Conservation (phyloP, 805 yeast species). For the Kazachstania psychrophila region DNA sequence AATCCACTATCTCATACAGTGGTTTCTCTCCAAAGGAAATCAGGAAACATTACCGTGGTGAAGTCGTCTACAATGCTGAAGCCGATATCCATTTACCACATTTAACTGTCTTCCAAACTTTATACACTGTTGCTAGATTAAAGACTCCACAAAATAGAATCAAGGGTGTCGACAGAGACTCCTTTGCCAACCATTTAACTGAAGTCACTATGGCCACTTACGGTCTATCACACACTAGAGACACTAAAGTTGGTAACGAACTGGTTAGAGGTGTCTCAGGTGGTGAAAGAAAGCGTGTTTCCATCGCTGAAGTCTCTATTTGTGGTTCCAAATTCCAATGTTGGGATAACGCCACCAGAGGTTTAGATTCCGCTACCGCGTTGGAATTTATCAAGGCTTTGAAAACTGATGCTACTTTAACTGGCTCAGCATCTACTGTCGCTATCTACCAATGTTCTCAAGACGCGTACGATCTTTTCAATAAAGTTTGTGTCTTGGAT, state of each 20-base stretch:
- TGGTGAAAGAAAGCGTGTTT: slow-evolving; percentile 70
- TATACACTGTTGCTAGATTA: slow-evolving; percentile 44
- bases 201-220: slow-evolving; percentile 46
- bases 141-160: slow-evolving; percentile 51
- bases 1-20: slow-evolving; percentile 40
- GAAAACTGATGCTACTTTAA: slow-evolving; percentile 41
- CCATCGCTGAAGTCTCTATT: slow-evolving; percentile 55
- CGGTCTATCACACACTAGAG: slow-evolving; percentile 44
- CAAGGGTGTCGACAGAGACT: slow-evolving; percentile 40
- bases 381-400: slow-evolving; percentile 47
- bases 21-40: slow-evolving; percentile 41
- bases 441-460: slow-evolving; percentile 44
- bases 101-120: slow-evolving; percentile 51
- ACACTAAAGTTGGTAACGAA: slow-evolving; percentile 57
- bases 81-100: slow-evolving; percentile 32
- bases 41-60: slow-evolving; percentile 44
- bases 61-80: slow-evolving; percentile 56
- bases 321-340: slow-evolving; percentile 42
- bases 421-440: slow-evolving; percentile 46
- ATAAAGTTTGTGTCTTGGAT: slow-evolving; percentile 38
- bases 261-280: slow-evolving; percentile 57
- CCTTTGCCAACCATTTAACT: slow-evolving; percentile 40
- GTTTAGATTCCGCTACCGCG: slow-evolving; percentile 56
- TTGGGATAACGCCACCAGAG: slow-evolving; percentile 59
- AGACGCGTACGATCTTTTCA: slow-evolving; percentile 4